Conservation (phyloP, 2,329 filamentous ascomycete genomes). For the Trichoderma sp. region DNA sequence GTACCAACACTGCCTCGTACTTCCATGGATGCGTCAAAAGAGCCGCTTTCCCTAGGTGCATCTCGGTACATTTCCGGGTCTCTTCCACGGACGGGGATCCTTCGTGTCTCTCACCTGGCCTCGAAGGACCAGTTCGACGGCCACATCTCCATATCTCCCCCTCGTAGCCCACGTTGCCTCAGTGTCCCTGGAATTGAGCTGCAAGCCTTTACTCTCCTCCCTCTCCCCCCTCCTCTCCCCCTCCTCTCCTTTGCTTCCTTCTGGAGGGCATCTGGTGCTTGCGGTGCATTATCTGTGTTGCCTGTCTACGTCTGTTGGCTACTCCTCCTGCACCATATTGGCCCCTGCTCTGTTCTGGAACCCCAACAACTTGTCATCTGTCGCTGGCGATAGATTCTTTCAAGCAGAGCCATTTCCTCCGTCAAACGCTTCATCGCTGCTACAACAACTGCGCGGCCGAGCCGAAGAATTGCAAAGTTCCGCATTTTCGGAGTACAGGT, state of each 20-base stretch:
- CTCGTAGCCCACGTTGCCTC: neutral
- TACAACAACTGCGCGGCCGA: neutral
- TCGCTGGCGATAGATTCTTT: conserved; percentile 9
- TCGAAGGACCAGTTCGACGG: neutral
- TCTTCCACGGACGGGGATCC: neutral
- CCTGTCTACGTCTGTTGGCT: neutral
- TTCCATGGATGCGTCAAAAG: conserved; percentile 4
- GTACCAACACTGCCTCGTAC: neutral
- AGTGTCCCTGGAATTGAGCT: neutral
- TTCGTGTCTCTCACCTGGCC: conserved; percentile 2
- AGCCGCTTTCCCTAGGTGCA: conserved; percentile 4
- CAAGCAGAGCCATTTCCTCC: neutral
- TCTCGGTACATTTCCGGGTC: conserved; percentile 13
- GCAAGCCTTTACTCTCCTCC: neutral
- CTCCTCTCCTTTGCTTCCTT: neutral
- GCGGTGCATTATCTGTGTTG: neutral
- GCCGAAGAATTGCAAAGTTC: conserved; percentile 9
- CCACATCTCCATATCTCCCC: conserved; percentile 7
- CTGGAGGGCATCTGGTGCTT: neutral
- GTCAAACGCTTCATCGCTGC: neutral
- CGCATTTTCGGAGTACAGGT: neutral
- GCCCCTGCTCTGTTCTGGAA: neutral
- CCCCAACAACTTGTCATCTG: neutral
- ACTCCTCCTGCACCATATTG: neutral
- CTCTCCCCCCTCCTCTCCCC: neutral